Evolutionary conservation across 345 rosid genomes (phyloP).

Genomic region (Pugionium cornutum): DNA sequence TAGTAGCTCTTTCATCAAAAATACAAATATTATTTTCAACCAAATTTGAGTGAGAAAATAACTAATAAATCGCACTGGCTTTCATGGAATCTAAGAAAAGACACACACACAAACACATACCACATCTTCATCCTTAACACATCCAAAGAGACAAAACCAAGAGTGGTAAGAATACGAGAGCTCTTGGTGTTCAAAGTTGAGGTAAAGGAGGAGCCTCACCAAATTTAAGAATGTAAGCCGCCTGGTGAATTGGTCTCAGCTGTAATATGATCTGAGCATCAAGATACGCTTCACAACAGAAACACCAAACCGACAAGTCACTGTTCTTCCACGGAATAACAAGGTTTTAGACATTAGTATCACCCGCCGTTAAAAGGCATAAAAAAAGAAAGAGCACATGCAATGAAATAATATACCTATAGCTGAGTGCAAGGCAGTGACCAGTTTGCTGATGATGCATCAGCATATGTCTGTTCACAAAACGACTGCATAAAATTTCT

Average conservation of each 20-base stretch:
- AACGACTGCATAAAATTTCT: constrained; percentile 89
- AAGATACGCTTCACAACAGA: constrained; percentile 73
- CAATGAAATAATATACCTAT: constrained; percentile 49
- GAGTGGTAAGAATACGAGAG: not conserved
- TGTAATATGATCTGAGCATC: constrained; percentile 67
- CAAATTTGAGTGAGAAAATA: not conserved
- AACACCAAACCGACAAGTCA: constrained; percentile 92
- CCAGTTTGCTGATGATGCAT: constrained; percentile 62
- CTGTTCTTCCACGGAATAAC: constrained; percentile 40
- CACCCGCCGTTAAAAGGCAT: not conserved
- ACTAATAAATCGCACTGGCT: not conserved
- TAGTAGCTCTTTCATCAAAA: too few relatives aligned
- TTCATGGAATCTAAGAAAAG: not conserved
- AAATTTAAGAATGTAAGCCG: constrained; percentile 78
- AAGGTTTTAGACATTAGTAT: not conserved
- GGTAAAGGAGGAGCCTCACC: constrained; percentile 74
- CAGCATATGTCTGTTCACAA: constrained; percentile 86
- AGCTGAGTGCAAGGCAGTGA: constrained; percentile 76
- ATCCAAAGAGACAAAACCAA: not conserved
- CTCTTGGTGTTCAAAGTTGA: constrained; percentile 22
- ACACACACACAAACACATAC: not conserved
- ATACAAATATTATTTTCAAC: not conserved
- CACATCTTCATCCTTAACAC: not conserved
- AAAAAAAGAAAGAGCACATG: not conserved
- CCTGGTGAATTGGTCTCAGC: constrained; percentile 62